Conservation (phyloP, 805 yeast species). For the Hemisphaericaspora nanyangensis region DNA sequence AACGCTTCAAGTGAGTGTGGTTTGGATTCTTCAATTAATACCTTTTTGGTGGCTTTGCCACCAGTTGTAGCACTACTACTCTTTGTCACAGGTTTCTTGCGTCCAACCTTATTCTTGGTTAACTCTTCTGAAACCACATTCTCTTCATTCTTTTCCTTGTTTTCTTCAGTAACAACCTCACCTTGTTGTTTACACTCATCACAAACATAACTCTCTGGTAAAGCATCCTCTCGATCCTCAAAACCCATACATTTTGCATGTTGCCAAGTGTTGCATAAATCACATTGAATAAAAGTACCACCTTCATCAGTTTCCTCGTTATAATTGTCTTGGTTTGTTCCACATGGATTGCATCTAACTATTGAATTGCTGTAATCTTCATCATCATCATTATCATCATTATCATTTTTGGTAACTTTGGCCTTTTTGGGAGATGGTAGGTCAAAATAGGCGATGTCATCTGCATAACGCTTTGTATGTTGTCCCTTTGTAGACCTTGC, state of each 20-base stretch:
- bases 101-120: neutral
- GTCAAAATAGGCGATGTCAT: constrained; percentile 9
- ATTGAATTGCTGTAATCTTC: constrained; percentile 12
- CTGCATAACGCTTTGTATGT: constrained; percentile 28
- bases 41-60: too few relatives aligned
- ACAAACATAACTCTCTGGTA: constrained; percentile 52
- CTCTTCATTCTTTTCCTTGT: neutral
- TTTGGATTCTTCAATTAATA: constrained; percentile 8
- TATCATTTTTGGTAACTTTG: constrained; percentile 3
- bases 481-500: constrained; percentile 37
- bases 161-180: neutral
- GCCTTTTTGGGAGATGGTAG: neutral
- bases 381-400: constrained; percentile 9
- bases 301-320: constrained; percentile 49
- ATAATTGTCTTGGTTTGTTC: constrained; percentile 54
- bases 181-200: constrained; percentile 38
- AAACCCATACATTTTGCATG: constrained; percentile 63
- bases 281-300: constrained; percentile 61
- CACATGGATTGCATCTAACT: constrained; percentile 61
- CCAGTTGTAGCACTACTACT: neutral
- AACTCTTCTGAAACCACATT: neutral
- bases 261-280: constrained; percentile 67
- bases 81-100: neutral
- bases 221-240: constrained; percentile 21
- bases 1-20: constrained; percentile 10